Conservation (phyloP, 2,329 filamentous ascomycete genomes). For the Pezizomycotina sp. region DNA sequence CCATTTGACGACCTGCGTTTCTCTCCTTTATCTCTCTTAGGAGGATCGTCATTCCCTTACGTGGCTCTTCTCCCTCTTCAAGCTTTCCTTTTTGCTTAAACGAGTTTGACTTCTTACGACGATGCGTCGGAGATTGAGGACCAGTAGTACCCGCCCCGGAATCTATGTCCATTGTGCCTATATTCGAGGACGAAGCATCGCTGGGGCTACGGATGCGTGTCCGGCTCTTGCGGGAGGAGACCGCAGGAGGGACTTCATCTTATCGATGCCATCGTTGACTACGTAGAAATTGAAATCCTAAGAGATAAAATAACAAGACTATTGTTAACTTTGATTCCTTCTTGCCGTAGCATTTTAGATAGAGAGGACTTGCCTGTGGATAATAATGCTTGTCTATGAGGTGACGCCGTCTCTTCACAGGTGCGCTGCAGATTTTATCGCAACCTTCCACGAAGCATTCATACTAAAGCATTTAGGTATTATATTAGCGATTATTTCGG, state of each 20-base stretch:
- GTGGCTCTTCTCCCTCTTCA: not conserved
- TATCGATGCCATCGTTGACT: slow-evolving; percentile 17
- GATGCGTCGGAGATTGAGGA: too few species aligned
- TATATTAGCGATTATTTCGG: too few species aligned
- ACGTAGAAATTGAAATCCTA: slow-evolving; percentile 18
- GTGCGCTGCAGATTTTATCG: slow-evolving; percentile 12
- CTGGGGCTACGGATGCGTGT: slow-evolving; percentile 10
- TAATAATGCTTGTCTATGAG: slow-evolving; percentile 17
- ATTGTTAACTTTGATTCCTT: not conserved
- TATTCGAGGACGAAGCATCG: slow-evolving; percentile 3
- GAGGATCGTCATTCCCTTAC: not conserved
- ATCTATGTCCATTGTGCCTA: too few species aligned
- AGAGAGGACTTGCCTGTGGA: slow-evolving; percentile 4
- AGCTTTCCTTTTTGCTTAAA: too few species aligned
- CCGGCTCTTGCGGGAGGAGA: slow-evolving; percentile 9
- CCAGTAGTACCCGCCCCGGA: too few species aligned
- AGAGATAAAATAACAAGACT: not conserved
- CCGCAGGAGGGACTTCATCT: slow-evolving; percentile 9
- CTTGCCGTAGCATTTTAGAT: not conserved
- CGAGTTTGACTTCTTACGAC: too few species aligned
- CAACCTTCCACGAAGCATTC: slow-evolving; percentile 14
- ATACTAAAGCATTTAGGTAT: slow-evolving; percentile 5
- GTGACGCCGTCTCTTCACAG: slow-evolving; percentile 11
- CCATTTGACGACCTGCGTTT: too few species aligned
- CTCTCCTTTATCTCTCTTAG: not conserved